Base-by-base conservation (phyloP, 257 asterid genomes). In the Henckelia pumila region DNA sequence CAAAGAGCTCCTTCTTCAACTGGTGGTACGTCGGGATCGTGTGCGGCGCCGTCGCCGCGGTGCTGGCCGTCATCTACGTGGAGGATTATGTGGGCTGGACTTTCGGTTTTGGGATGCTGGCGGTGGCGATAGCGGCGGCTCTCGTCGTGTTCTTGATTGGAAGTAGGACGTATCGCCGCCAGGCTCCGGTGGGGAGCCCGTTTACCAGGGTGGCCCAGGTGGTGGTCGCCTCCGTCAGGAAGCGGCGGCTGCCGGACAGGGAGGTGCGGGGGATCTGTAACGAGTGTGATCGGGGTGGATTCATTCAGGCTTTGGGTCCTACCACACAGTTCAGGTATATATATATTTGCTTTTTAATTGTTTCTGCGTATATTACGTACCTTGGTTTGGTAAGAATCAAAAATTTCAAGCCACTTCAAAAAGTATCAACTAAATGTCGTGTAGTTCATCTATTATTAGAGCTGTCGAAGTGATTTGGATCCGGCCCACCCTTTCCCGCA, bases 21-120 rank as follows among this genome's bases (percentile, higher is more conserved):
- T 86, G 93, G 96, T 88, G 96, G 96, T 86, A 88, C 76, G 74
- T 82, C 24, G 96, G 96, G 1, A 80, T 86, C 16, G 89, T 84
- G 8, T 59, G 57, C 59, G 96, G 91, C 29, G 86, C 90, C 78
- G 71, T 88, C 20, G 16, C 84, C 0, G 85, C 93, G 7, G 64
- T 82, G 19, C 59, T 86, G 69, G 89, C 86, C 55, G 84, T 82
- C n/a, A 84, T 86, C 55, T 88, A 86, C 77, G 85, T 88, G 24
- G 82, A 88, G 75, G 93, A 84, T 2, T 65, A 73, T 9, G 82
- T 88, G 5, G 85, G 89, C 8, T 88, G 93, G 96, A 71, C 68
- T 23, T 4, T 74, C 16, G 93, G 89, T 1, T 86, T 77, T 44
- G 88, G 88, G 28, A 80, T 86, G 76, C 84, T 82, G 35, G 79